These are phyloP conservation scores for Coniosporium uncinatum DNA, from an alignment of 2,329 filamentous ascomycete genomes.

Conservation along the genomic window DNA sequence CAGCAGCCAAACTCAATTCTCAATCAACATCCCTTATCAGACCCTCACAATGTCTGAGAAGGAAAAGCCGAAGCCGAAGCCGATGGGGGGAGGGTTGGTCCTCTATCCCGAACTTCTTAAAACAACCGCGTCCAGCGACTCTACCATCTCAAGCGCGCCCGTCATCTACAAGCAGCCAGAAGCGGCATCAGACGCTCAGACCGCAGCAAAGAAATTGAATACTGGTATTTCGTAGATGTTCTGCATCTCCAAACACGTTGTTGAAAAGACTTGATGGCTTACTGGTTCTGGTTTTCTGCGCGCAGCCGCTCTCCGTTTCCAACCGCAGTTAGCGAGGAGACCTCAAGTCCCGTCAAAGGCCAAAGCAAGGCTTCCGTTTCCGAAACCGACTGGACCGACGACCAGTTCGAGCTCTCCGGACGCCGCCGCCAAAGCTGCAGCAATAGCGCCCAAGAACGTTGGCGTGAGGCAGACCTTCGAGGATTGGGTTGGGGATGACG, in stretches of 20 bases:
- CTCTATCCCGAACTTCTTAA: too few relatives aligned
- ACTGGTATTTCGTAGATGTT: too few relatives aligned
- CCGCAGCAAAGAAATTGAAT: conserved; percentile 56
- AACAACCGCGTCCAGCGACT: conserved; percentile 9
- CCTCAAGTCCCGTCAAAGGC: conserved; percentile 59
- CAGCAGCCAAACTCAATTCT: background rate
- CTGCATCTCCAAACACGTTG: too few relatives aligned
- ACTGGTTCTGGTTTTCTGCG: conserved; percentile 2
- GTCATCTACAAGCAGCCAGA: conserved; percentile 61
- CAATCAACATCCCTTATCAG: background rate
- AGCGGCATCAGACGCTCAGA: conserved; percentile 37
- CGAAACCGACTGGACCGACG: conserved; percentile 32
- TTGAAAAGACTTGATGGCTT: conserved; percentile 18
- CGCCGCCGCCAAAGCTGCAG: conserved; percentile 7
- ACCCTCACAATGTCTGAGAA: too few relatives aligned
- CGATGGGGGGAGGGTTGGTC: too few relatives aligned
- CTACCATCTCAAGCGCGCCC: conserved; percentile 74
- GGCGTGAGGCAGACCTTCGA: conserved; percentile 64
- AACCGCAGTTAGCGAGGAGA: conserved; percentile 66
- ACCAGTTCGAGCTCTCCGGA: conserved; percentile 12
- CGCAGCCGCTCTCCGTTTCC: conserved; percentile 70
- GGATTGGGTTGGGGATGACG: conserved; percentile 83
- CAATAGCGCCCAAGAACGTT: conserved; percentile 27
- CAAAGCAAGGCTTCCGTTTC: conserved; percentile 60
- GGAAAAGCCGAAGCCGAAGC: too few relatives aligned